phyloP scores from a whole-genome alignment of 176 grass and related monocot genomes.

The Avena eriantha region DNA sequence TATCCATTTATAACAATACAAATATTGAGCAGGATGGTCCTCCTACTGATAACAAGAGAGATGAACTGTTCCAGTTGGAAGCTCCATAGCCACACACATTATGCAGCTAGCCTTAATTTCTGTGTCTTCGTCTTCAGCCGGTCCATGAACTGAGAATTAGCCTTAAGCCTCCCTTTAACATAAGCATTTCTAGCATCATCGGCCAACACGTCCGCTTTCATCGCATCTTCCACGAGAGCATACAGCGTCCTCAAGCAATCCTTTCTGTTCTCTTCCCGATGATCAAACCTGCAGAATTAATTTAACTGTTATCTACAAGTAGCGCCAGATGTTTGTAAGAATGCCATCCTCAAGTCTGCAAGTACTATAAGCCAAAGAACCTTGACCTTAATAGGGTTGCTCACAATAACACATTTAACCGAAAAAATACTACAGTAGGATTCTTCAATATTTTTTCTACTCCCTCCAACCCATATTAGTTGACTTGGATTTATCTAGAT shows the following conservation, averaged over 20 bases:
- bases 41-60: not conserved
- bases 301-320: slow-evolving; percentile 25
- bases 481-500: no score
- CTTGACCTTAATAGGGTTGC: not conserved
- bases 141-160: slow-evolving; percentile 84
- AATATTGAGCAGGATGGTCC: not conserved
- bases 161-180: slow-evolving; percentile 73
- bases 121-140: slow-evolving; percentile 67
- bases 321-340: slow-evolving; percentile 17
- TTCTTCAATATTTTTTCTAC: not conserved
- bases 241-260: slow-evolving; percentile 93
- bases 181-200: slow-evolving; percentile 68
- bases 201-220: slow-evolving; percentile 72
- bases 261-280: slow-evolving; percentile 95
- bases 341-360: not conserved
- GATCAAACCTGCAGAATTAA: slow-evolving; percentile 68
- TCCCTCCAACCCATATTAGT: no score
- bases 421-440: not conserved
- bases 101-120: slow-evolving; percentile 55
- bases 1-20: slow-evolving; percentile 9
- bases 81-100: not conserved
- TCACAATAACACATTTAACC: not conserved
- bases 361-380: slow-evolving; percentile 2
- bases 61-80: not conserved
- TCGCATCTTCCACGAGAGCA: slow-evolving; percentile 70